These are phyloP conservation scores for Coemansia sp. DNA, from an alignment of 192 early-diverging fungal genomes.

Conservation along the genomic window DNA sequence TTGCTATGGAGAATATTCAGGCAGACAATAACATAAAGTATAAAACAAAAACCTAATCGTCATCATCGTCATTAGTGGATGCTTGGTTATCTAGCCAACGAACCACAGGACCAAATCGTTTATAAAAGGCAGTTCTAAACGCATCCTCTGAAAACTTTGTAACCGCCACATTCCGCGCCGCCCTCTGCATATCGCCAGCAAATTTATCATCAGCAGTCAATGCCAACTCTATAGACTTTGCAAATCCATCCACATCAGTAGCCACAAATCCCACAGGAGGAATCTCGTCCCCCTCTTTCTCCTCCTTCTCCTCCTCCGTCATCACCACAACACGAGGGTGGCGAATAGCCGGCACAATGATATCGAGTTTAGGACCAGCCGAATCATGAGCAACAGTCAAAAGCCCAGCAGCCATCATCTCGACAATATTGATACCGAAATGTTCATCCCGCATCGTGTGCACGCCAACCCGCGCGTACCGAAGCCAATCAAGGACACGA, in stretches of 20 bases:
- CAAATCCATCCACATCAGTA: conserved; percentile 65
- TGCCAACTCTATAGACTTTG: conserved; percentile 43
- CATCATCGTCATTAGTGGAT: conserved; percentile 16
- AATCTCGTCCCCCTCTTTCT: background rate
- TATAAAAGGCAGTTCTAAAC: conserved; percentile 52
- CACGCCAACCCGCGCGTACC: conserved; percentile 72
- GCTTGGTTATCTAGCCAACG: conserved; percentile 49
- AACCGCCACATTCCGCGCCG: conserved; percentile 64
- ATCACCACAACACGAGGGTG: background rate
- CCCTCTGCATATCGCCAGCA: conserved; percentile 56
- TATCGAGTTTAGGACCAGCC: conserved; percentile 51
- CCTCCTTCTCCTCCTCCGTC: conserved; percentile 29
- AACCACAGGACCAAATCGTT: conserved; percentile 39
- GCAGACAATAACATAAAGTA: background rate
- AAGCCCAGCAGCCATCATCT: conserved; percentile 83
- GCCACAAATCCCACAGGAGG: conserved; percentile 68
- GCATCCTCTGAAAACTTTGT: conserved; percentile 74
- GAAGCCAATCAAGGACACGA: conserved; percentile 66
- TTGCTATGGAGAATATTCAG: background rate
- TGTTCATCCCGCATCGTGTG: conserved; percentile 99
- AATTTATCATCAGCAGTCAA: conserved; percentile 57
- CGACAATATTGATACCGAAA: conserved; percentile 97
- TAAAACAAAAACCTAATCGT: background rate
- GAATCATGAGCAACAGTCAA: conserved; percentile 53
- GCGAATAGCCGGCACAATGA: conserved; percentile 40